phyloP scores from a whole-genome alignment of 2,329 filamentous ascomycete species.

The Cladosporium sphaerospermum region DNA sequence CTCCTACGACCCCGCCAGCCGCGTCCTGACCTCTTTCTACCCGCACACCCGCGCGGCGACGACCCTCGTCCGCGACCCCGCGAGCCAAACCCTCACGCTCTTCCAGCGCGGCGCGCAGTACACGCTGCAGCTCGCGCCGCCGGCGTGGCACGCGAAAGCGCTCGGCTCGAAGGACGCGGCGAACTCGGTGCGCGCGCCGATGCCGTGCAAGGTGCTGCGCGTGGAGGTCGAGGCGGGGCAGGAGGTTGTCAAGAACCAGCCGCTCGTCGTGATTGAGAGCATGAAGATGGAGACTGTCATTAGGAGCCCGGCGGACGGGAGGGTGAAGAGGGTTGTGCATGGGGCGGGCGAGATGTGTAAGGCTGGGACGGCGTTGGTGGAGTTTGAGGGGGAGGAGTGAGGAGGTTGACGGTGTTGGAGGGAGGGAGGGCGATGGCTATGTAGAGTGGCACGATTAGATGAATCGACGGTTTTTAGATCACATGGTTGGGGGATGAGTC shows the following conservation, averaged over 20 bases:
- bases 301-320: slow-evolving; percentile 43
- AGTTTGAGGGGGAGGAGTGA: slow-evolving; percentile 32
- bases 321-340: slow-evolving; percentile 44
- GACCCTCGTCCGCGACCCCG: slow-evolving; percentile 61
- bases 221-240: slow-evolving; percentile 83
- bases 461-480: not conserved
- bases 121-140: slow-evolving; percentile 50
- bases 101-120: slow-evolving; percentile 65
- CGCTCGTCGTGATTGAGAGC: slow-evolving; percentile 64
- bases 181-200: slow-evolving; percentile 83
- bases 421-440: not conserved
- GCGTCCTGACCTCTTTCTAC: slow-evolving; percentile 67
- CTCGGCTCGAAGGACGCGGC: slow-evolving; percentile 72
- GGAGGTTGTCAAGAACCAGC: slow-evolving; percentile 74
- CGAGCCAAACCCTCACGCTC: slow-evolving; percentile 56
- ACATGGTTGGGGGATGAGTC: not conserved
- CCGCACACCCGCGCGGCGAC: slow-evolving; percentile 72
- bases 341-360: slow-evolving; percentile 41
- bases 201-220: slow-evolving; percentile 93
- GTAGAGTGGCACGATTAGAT: not conserved
- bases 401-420: not conserved
- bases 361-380: slow-evolving; percentile 42
- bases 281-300: slow-evolving; percentile 55
- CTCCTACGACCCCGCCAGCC: slow-evolving; percentile 39
- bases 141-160: slow-evolving; percentile 81